phyloP scores from a whole-genome alignment of 1,284 basidiomycete genomes.

The Pyrrhoderma noxium region DNA sequence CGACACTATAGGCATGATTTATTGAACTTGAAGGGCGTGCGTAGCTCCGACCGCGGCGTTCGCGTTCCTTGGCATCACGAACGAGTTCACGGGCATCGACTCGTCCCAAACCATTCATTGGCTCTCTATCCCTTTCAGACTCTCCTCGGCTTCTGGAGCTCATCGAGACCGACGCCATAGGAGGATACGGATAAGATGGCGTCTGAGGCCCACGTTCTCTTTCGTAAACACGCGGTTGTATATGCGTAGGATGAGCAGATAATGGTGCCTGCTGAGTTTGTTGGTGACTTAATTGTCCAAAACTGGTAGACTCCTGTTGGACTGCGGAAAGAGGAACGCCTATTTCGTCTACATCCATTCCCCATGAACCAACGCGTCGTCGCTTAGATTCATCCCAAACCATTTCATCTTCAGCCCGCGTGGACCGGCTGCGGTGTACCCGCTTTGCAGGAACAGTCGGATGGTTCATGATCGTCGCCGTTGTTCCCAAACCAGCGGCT shows the following conservation, averaged over 20 bases:
- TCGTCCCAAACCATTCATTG: conserved; percentile 2
- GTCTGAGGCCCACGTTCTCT: not conserved
- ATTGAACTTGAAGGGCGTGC: not conserved
- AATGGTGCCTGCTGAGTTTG: not conserved
- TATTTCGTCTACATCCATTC: conserved; percentile 10
- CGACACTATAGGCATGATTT: not conserved
- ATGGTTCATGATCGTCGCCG: not conserved
- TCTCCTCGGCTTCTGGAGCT: not conserved
- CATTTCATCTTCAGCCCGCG: conserved; percentile 1
- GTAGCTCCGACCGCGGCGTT: not conserved
- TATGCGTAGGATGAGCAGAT: conserved; percentile 3
- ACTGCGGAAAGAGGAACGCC: no score
- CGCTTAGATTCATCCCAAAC: conserved; percentile 10
- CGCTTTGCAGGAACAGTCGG: conserved; percentile 10
- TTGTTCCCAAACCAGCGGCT: conserved; percentile 2
- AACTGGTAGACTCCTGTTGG: no score
- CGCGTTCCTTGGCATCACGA: conserved; percentile 11
- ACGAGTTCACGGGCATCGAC: conserved; percentile 11
- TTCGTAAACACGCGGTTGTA: not conserved
- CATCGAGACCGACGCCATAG: not conserved
- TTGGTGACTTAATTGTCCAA: no score
- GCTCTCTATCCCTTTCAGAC: not conserved
- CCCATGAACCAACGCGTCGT: conserved; percentile 7
- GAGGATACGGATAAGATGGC: not conserved
- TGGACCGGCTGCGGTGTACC: conserved; percentile 5